Conservation (phyloP, 495 filamentous ascomycete species). For the Podospora anserina region DNA sequence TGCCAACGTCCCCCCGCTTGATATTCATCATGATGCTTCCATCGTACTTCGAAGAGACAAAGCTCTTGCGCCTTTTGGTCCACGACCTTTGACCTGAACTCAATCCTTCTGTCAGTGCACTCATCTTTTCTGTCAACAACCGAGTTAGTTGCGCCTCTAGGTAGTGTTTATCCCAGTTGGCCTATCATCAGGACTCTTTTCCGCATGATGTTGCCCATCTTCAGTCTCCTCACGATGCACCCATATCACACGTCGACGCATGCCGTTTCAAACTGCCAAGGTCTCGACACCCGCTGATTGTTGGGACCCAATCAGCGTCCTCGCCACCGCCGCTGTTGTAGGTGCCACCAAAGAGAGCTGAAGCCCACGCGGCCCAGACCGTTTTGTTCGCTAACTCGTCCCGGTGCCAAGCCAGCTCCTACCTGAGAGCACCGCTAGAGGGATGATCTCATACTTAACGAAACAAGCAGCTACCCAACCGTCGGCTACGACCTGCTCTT, state of each 20-base stretch:
- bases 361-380: background rate
- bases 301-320: background rate
- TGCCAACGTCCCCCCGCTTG: background rate
- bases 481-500: background rate
- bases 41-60: too few species aligned
- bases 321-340: background rate
- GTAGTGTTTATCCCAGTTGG: background rate
- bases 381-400: background rate
- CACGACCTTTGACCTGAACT: too few species aligned
- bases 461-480: conserved; percentile 4
- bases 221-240: background rate
- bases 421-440: background rate
- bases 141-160: background rate
- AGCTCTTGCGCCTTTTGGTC: too few species aligned
- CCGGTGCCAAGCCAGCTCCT: background rate
- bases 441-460: conserved; percentile 18
- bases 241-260: background rate
- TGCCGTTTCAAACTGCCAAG: background rate
- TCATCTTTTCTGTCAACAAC: background rate
- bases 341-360: background rate
- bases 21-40: background rate
- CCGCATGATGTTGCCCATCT: background rate
- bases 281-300: background rate
- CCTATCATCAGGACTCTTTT: background rate
- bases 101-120: background rate